Evolutionary conservation across 805 yeast genomes (phyloP).

Genomic region (Barnettozyma wickerhamii): DNA sequence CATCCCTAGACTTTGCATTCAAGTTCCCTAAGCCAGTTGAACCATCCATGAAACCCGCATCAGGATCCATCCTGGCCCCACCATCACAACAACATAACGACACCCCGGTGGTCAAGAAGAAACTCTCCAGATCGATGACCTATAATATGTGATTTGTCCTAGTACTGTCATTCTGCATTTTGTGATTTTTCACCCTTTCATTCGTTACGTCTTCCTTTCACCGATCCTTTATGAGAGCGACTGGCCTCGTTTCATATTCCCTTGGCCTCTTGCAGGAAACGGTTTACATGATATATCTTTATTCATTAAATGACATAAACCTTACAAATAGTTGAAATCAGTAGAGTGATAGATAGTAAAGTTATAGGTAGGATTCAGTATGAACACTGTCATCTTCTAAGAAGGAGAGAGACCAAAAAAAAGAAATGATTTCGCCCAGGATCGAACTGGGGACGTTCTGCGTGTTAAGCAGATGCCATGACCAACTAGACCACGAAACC

Average conservation of each 20-base stretch:
- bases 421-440: constrained; percentile 94
- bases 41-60: constrained; percentile 3
- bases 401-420: background rate
- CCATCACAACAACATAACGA: constrained; percentile 8
- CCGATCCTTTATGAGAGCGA: background rate
- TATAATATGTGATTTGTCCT: constrained; percentile 17
- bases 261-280: too few species aligned
- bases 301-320: too few species aligned
- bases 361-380: too few species aligned
- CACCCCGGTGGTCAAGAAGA: constrained; percentile 16
- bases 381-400: background rate
- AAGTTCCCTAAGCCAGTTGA: constrained; percentile 20
- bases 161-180: too few species aligned
- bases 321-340: too few species aligned
- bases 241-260: too few species aligned
- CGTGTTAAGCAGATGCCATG: constrained; percentile 99
- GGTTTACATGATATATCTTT: too few species aligned
- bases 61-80: constrained; percentile 6
- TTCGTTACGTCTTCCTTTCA: background rate
- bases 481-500: constrained; percentile 99
- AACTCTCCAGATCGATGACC: constrained; percentile 18
- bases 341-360: too few species aligned
- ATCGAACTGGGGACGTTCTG: constrained; percentile 99
- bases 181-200: too few species aligned
- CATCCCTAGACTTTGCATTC: constrained; percentile 23